Base-by-base conservation (phyloP, 768 basidiomycete species). In the Dictyophora rubrovolvata region DNA sequence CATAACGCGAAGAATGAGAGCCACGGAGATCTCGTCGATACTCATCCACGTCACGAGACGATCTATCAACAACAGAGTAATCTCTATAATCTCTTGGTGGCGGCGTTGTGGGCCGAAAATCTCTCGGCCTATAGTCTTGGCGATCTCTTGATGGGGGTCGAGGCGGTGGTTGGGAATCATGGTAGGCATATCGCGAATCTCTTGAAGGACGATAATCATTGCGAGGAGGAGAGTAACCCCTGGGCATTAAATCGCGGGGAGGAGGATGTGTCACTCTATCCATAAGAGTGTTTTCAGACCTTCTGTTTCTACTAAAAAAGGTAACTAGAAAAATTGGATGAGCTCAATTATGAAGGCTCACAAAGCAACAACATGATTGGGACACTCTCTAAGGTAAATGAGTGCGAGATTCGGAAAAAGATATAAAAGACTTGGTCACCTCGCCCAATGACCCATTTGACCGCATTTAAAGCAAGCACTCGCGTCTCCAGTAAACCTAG, bases 401-500 rank as follows among this genome's bases (percentile, higher is more conserved):
- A 55, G 47, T 14, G 36, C 12, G 52, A 55, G 10, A 65, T 34
- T 46, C 57, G 23, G 48, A 54, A 50, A 42, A 36, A 37, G 22
- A 48, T 28, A 37, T 54, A 64, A 34, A 23, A 33, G 56, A 71
- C 80, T n/a, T 28, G 28, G 28, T 51, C 63, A 88, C 89, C 89
- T 85, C 22, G 90, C 91, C 89, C 91, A 93, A 70, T 93, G 90
- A 28, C 91, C 90, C 71, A 79, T 76, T 65, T 87, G 82, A 21
- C 87, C 90, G 56, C 91, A 93, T 65, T 82, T 89, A 73, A 92
- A 93, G 68, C 91, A 93, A 49, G 89, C 87, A 3, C 89, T 88
- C 14, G 89, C 88, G 55, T 91, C 91, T n/a, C 85, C 83, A n/a
- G 80, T 71, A 61, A 84, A 88, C 68, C 89, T 91, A 9, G 86